A percentile compares a stretch with the other conserved stretches of the same genome.
These are phyloP conservation scores for Chaetomium olivaceum DNA, from an alignment of 2,329 filamentous ascomycete species.

Conservation along the genomic window DNA sequence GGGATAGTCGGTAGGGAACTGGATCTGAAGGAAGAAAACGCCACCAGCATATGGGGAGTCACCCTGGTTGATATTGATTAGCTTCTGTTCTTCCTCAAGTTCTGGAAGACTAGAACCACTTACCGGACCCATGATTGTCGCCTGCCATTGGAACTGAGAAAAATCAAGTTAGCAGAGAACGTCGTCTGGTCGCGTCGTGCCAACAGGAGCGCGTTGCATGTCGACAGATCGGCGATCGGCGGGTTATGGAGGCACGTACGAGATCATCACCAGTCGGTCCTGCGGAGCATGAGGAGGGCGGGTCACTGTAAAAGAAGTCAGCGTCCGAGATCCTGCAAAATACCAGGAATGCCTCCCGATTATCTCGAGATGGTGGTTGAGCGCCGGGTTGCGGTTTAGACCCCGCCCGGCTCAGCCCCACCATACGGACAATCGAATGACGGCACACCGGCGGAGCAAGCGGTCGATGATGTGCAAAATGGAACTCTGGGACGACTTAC, in stretches of 20 bases:
- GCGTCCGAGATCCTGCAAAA: constrained; percentile 23
- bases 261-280: constrained; percentile 96
- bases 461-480: constrained; percentile 27
- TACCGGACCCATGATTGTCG: constrained; percentile 99
- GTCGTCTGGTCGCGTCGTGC: constrained; percentile 8
- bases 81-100: constrained; percentile 14
- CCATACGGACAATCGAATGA: constrained; percentile 29
- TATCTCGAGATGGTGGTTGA: constrained; percentile 6
- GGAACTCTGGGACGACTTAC: constrained; percentile 53
- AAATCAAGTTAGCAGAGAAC: constrained; percentile 27
- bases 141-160: constrained; percentile 97
- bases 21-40: constrained; percentile 98
- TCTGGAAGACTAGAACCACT: constrained; percentile 45
- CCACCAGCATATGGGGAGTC: constrained; percentile 98
- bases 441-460: constrained; percentile 23
- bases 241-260: constrained; percentile 61
- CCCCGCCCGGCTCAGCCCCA: constrained; percentile 32
- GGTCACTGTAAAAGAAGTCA: constrained; percentile 67
- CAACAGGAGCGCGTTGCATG: neutral
- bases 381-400: constrained; percentile 16
- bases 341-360: neutral
- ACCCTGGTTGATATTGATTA: constrained; percentile 53
- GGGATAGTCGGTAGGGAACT: constrained; percentile 99
- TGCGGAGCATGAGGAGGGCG: constrained; percentile 97
- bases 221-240: neutral